These are phyloP conservation scores for Wickerhamomyces chaumierensis DNA, from an alignment of 805 yeast genomes.

Conservation along the genomic window DNA sequence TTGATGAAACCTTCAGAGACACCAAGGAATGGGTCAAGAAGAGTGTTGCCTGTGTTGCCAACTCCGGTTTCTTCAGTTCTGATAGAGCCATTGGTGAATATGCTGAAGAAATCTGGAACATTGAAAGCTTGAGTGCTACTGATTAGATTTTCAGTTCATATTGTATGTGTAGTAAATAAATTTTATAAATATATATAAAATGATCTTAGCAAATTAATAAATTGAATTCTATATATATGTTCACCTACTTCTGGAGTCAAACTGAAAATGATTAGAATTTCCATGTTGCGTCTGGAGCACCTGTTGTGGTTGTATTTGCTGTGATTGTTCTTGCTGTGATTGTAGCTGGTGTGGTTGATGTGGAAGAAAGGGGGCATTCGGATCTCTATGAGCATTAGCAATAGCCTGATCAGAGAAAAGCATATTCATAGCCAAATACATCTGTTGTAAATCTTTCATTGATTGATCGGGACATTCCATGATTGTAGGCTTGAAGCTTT, in stretches of 20 bases:
- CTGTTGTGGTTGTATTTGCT: too few species aligned
- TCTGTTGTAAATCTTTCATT: not conserved
- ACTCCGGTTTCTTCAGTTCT: slow-evolving; percentile 86
- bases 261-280: too few species aligned
- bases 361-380: too few species aligned
- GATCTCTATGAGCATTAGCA: not conserved
- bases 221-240: too few species aligned
- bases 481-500: not conserved
- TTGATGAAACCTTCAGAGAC: slow-evolving; percentile 61
- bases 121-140: slow-evolving; percentile 45
- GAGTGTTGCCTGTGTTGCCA: slow-evolving; percentile 70
- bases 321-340: too few species aligned
- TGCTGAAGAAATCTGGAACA: slow-evolving; percentile 87
- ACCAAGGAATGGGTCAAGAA: slow-evolving; percentile 69
- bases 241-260: too few species aligned
- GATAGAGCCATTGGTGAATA: slow-evolving; percentile 89
- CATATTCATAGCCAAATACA: not conserved
- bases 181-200: too few species aligned
- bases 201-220: too few species aligned
- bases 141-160: too few species aligned
- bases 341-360: too few species aligned
- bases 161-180: too few species aligned
- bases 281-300: too few species aligned
- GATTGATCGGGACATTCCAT: not conserved
- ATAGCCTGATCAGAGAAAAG: not conserved